Evolutionary conservation across 495 filamentous ascomycete species (phyloP), one percentile per base, ranked within the genome.

Genomic region (Annulohypoxylon bovei): DNA sequence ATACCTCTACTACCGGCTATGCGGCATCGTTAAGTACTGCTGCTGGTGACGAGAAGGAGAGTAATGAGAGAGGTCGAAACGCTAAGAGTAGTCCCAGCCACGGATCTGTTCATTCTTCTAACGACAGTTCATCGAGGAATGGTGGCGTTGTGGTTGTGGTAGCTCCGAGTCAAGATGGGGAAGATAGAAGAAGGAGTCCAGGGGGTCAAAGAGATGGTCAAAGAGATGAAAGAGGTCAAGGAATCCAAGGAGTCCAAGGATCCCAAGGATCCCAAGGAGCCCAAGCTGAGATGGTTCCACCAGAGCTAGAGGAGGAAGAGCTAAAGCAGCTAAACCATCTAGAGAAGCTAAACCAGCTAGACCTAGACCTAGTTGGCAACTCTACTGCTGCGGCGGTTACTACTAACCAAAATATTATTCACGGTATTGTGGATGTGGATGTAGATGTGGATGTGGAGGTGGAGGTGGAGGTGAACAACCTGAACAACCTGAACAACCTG

Each of bases 1-100:
- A 71, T 9, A 52, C 72, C 7, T 70, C 70, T 44, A 68, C 65
- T 8, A 70, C 65, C 4, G 73, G 69, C 23, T 75, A 77, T 28
- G 66, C 70, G 18, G 70, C 58, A 22, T 77, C 73, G 25, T 16
- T 72, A 40, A 72, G 70, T 23, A 72, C 64, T 8, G 53, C 53
- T 59, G 70, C 55, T 12, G 49, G 67, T 30, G 49, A 65, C 25
- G 60, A 69, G 20, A 53, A 54, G 11, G 62, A 52, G 25, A 62
- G 52, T 55, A 33, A 30, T 1, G 52, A 68, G 20, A 62, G 32
- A 50, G 42, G 30, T 16, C 44, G 40, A 14, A 28, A n/a, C 14
- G 55, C 25, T 40, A 64, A 64, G 22, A 58, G 61, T 9, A 61
- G 52, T 5, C 35, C 46, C 30, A 28, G 57, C 7, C 30, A 63